Percentiles rank a stretch among this genome's conserved stretches.
These are phyloP conservation scores for Onygenales sp. DNA, from an alignment of 2,329 filamentous ascomycete genomes.

Conservation along the genomic window DNA sequence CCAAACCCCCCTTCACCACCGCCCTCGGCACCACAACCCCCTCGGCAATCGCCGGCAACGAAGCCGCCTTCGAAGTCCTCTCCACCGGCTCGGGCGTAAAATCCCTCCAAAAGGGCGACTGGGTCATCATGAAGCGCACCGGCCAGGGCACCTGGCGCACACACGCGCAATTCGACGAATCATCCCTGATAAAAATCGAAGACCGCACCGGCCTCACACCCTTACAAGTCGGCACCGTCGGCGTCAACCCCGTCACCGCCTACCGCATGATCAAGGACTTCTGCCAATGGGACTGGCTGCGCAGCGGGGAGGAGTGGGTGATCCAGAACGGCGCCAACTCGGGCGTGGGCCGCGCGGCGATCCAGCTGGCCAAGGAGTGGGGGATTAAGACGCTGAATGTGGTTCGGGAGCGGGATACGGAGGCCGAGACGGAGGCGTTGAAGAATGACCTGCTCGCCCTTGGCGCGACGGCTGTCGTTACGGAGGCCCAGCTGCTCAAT, in stretches of 20 bases:
- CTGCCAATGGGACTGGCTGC: slow-evolving; percentile 42
- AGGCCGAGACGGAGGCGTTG: slow-evolving; percentile 55
- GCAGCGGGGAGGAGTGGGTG: slow-evolving; percentile 73
- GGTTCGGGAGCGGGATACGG: slow-evolving; percentile 60
- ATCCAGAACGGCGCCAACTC: slow-evolving; percentile 96
- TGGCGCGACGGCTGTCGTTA: slow-evolving; percentile 55
- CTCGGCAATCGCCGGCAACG: slow-evolving; percentile 59
- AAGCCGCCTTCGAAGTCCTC: slow-evolving; percentile 87
- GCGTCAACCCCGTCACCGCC: slow-evolving; percentile 87
- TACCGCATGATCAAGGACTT: slow-evolving; percentile 89
- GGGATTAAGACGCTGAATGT: slow-evolving; percentile 87
- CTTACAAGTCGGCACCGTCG: slow-evolving; percentile 75
- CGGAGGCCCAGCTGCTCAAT: slow-evolving; percentile 47
- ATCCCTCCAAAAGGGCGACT: slow-evolving; percentile 66
- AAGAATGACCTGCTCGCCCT: slow-evolving; percentile 51
- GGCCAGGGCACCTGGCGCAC: slow-evolving; percentile 93
- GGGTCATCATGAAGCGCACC: slow-evolving; percentile 79
- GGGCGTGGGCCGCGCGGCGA: slow-evolving; percentile 81
- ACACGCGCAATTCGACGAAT: slow-evolving; percentile 60
- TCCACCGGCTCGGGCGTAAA: slow-evolving; percentile 54
- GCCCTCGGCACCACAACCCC: slow-evolving; percentile 67
- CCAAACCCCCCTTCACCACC: slow-evolving; percentile 67
- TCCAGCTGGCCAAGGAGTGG: slow-evolving; percentile 80
- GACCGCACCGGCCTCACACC: slow-evolving; percentile 61
- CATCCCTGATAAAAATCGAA: slow-evolving; percentile 58